These are phyloP conservation scores for Populus simonii DNA, from an alignment of 345 rosid species.

Conservation along the genomic window DNA sequence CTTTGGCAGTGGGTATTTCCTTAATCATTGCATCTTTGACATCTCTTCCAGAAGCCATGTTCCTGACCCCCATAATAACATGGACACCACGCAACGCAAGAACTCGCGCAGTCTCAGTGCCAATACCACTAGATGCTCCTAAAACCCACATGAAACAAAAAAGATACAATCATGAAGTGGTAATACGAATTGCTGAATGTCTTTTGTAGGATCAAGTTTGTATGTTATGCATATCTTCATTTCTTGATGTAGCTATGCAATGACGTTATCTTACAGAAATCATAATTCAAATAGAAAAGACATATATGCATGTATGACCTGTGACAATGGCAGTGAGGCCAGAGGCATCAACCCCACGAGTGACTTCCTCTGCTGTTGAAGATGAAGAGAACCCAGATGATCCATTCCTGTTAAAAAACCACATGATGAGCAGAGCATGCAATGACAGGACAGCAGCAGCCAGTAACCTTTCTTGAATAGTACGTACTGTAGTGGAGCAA, in stretches of 20 bases:
- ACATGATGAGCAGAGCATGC: slow-evolving; percentile 27
- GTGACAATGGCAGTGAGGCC: slow-evolving; percentile 81
- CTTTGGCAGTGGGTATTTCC: slow-evolving; percentile 17
- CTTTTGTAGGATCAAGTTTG: not conserved
- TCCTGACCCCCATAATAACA: slow-evolving; percentile 34
- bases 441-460: not conserved
- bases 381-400: slow-evolving; percentile 73
- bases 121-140: slow-evolving; percentile 89
- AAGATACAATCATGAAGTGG: too few species aligned
- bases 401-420: slow-evolving; percentile 58
- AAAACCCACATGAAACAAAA: not conserved
- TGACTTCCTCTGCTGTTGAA: slow-evolving; percentile 81
- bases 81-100: slow-evolving; percentile 28
- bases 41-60: slow-evolving; percentile 27
- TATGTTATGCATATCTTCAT: not conserved
- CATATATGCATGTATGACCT: slow-evolving; percentile 27
- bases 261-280: too few species aligned
- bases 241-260: not conserved
- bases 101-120: slow-evolving; percentile 57
- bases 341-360: slow-evolving; percentile 64
- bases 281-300: not conserved
- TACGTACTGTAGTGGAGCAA: not conserved
- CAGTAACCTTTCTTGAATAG: not conserved
- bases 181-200: not conserved
- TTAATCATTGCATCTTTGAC: slow-evolving; percentile 34